Conservation (phyloP, 371 early-diverging fungal genomes). For the Mortierella sp. region DNA sequence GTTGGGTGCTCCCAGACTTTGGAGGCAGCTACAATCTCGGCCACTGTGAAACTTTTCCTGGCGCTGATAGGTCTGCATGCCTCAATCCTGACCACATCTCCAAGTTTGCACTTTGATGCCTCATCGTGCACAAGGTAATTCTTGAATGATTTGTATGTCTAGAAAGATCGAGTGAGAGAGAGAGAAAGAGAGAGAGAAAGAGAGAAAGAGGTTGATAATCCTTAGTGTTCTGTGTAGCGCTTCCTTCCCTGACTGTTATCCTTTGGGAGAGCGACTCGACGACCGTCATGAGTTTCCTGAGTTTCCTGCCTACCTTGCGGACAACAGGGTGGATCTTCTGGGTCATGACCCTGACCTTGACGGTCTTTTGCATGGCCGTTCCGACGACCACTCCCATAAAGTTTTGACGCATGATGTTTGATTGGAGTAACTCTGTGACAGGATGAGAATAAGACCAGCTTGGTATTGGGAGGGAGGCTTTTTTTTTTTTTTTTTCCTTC, state of each 20-base stretch:
- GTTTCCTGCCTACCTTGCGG: slow-evolving; percentile 75
- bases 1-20: slow-evolving; percentile 43
- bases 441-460: no score
- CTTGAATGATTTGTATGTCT: slow-evolving; percentile 65
- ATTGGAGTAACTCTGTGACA: no score
- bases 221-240: no score
- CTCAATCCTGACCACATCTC: slow-evolving; percentile 94
- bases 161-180: slow-evolving; percentile 5
- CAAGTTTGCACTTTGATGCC: slow-evolving; percentile 82
- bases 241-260: neutral
- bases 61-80: slow-evolving; percentile 90
- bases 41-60: slow-evolving; percentile 88
- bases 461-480: no score
- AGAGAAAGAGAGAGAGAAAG: neutral
- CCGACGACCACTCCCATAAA: slow-evolving; percentile 89
- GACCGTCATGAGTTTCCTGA: neutral
- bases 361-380: slow-evolving; percentile 91
- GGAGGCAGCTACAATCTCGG: slow-evolving; percentile 75
- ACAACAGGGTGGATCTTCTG: slow-evolving; percentile 84
- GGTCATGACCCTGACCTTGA: slow-evolving; percentile 88
- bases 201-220: no score
- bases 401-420: slow-evolving; percentile 77
- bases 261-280: neutral
- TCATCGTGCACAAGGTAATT: slow-evolving; percentile 93
- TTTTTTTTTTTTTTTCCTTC: no score